Evolutionary conservation across 2,329 filamentous ascomycete genomes (phyloP).

Genomic region (Cordyceps pruinosa): DNA sequence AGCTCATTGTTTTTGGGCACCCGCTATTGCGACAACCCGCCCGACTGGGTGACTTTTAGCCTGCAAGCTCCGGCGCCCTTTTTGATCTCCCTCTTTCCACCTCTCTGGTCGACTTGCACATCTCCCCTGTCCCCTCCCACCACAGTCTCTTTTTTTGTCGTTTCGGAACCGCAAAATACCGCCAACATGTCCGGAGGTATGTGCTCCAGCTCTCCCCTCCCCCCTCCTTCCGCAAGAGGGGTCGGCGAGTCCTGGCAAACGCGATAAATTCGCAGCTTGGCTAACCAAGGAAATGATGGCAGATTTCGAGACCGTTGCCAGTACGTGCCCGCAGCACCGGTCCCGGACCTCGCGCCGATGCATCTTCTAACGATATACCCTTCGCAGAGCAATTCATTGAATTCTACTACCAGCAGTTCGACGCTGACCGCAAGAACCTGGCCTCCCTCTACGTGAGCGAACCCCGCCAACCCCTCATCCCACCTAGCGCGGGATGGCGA

Average conservation of each 20-base stretch:
- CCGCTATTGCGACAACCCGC: slow-evolving; percentile 13
- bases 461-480: not conserved
- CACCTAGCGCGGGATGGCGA: slow-evolving; percentile 6
- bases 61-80: not conserved
- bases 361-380: not conserved
- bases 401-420: slow-evolving; percentile 89
- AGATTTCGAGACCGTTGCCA: slow-evolving; percentile 42
- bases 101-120: slow-evolving; percentile 16
- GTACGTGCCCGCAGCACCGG: slow-evolving; percentile 28
- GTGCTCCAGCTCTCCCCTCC: slow-evolving; percentile 13
- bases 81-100: slow-evolving; percentile 1
- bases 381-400: slow-evolving; percentile 72
- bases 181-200: slow-evolving; percentile 29
- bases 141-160: not conserved
- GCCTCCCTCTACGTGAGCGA: slow-evolving; percentile 72
- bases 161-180: slow-evolving; percentile 4
- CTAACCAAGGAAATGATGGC: slow-evolving; percentile 16
- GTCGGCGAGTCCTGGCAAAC: slow-evolving; percentile 3
- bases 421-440: slow-evolving; percentile 60
- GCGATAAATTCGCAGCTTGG: slow-evolving; percentile 14
- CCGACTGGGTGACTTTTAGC: slow-evolving; percentile 2
- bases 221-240: slow-evolving; percentile 8
- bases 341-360: not conserved
- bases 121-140: not conserved
- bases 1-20: slow-evolving; percentile 12